Conservation (phyloP, 306 rosid genomes). For the Cyamopsis tetragonoloba region DNA sequence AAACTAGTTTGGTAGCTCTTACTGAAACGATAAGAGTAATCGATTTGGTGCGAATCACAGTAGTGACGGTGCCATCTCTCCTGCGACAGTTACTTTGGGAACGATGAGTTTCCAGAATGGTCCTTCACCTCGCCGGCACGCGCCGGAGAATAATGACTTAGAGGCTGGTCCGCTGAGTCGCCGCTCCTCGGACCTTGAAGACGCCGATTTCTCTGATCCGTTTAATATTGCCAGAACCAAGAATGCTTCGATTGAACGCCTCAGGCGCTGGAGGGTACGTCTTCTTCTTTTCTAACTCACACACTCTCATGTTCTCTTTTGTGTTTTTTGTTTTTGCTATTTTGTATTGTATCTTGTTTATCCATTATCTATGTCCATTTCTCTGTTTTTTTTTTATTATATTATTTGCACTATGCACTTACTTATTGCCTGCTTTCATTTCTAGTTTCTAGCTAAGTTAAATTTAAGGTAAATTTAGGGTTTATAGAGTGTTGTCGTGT, state of each 20-base stretch:
- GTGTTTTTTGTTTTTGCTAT: neutral
- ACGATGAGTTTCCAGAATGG: constrained; percentile 44
- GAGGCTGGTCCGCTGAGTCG: constrained; percentile 49
- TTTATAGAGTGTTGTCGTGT: neutral
- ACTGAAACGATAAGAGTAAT: neutral
- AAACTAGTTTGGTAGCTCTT: neutral
- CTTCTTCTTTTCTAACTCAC: neutral
- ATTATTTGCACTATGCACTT: neutral
- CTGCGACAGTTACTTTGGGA: constrained; percentile 68
- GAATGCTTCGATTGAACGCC: constrained; percentile 76
- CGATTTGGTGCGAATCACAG: neutral
- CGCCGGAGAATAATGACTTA: constrained; percentile 34
- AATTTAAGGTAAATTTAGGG: neutral
- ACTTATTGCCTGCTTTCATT: neutral
- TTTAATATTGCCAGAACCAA: constrained; percentile 75
- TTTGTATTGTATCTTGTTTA: neutral
- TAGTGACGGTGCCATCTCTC: constrained; percentile 84
- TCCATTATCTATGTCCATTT: neutral
- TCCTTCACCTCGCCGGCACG: constrained; percentile 42
- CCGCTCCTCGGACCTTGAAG: constrained; percentile 41
- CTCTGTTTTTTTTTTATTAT: neutral
- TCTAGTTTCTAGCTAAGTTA: no score
- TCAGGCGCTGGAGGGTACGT: constrained; percentile 85
- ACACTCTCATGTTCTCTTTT: neutral
- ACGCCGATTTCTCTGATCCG: constrained; percentile 37